Evolutionary conservation across 2,329 filamentous ascomycete genomes (phyloP).

Genomic region (Fusarium decemcellulare): DNA sequence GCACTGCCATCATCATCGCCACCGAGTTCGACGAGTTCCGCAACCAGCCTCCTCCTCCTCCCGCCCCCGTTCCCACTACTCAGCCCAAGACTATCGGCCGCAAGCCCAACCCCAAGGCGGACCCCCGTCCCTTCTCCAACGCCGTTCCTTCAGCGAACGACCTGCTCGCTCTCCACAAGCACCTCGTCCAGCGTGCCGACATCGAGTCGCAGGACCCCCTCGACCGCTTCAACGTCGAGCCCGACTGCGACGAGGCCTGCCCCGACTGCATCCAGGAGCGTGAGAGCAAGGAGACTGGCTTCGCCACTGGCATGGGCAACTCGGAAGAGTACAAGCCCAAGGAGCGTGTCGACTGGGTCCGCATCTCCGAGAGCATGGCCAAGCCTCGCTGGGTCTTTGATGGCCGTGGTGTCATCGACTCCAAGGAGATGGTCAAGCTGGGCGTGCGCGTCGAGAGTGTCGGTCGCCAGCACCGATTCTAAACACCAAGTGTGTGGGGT

Average conservation of each 20-base stretch:
- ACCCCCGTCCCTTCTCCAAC: constrained; percentile 62
- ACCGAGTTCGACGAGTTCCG: constrained; percentile 71
- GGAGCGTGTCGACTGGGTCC: constrained; percentile 66
- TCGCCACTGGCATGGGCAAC: constrained; percentile 59
- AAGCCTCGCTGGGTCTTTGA: constrained; percentile 71
- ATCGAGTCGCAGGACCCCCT: constrained; percentile 60
- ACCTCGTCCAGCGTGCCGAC: constrained; percentile 54
- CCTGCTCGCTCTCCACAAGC: constrained; percentile 63
- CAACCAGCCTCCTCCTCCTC: constrained; percentile 54
- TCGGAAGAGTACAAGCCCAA: constrained; percentile 62
- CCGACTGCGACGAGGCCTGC: constrained; percentile 61
- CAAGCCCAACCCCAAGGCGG: constrained; percentile 57
- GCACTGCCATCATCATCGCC: constrained; percentile 67
- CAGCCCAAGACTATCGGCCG: constrained; percentile 51
- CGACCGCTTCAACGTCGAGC: constrained; percentile 60
- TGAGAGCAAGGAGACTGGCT: constrained; percentile 55
- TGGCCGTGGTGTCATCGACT: constrained; percentile 68
- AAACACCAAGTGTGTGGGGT: constrained; percentile 24
- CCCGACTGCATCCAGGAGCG: constrained; percentile 64
- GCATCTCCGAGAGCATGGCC: constrained; percentile 64
- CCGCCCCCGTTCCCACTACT: constrained; percentile 46
- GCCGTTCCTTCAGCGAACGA: constrained; percentile 59
- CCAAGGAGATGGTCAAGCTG: constrained; percentile 62
- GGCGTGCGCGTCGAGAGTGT: constrained; percentile 68
- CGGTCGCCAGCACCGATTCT: constrained; percentile 62